Evolutionary conservation across 495 filamentous ascomycete genomes (phyloP).

Genomic region (Penicillium herquei): DNA sequence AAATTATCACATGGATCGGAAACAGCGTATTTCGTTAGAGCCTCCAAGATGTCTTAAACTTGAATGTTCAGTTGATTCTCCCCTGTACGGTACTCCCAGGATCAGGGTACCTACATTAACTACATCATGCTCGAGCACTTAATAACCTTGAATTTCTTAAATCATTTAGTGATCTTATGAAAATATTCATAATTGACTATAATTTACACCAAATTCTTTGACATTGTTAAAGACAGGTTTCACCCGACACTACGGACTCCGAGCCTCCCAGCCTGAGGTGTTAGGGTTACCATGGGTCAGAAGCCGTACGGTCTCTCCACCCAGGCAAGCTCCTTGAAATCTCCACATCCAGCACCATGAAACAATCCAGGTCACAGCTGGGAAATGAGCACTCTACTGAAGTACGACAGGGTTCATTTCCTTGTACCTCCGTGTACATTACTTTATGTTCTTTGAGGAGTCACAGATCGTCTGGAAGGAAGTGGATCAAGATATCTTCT

Average conservation of each 20-base stretch:
- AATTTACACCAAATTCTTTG: too few relatives aligned
- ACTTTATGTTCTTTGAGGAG: background rate
- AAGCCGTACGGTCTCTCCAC: constrained; percentile 2
- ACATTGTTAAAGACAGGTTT: background rate
- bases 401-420: background rate
- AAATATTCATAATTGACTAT: too few relatives aligned
- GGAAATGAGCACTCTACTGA: constrained; percentile 13
- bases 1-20: too few relatives aligned
- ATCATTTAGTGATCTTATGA: too few relatives aligned
- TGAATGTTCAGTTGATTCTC: too few relatives aligned
- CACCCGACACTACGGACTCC: constrained; percentile 5
- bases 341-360: constrained; percentile 20
- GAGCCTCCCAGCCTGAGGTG: constrained; percentile 1
- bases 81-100: too few relatives aligned
- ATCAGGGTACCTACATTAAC: too few relatives aligned
- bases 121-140: too few relatives aligned
- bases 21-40: too few relatives aligned
- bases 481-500: too few relatives aligned
- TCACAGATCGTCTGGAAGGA: background rate
- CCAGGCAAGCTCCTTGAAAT: constrained; percentile 17
- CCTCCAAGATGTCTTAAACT: too few relatives aligned
- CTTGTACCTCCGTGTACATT: background rate
- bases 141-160: too few relatives aligned
- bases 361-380: constrained; percentile 18
- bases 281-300: constrained; percentile 14